Base-by-base conservation (phyloP, 2,329 filamentous ascomycete genomes). In the Lizonia empirigonia region DNA sequence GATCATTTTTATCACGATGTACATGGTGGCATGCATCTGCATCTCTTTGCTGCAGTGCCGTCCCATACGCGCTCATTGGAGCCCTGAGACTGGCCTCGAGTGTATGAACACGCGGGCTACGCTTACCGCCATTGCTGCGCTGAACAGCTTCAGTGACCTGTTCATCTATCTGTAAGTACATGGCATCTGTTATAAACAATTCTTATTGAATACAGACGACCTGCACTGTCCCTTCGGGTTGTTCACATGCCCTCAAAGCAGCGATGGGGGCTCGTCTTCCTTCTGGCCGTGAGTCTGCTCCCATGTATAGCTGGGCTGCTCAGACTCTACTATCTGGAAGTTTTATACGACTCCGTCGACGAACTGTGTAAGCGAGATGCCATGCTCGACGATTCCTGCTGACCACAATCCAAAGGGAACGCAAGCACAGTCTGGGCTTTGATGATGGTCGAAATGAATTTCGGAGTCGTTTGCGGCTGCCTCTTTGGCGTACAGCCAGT, bases 401-500 rank as follows among this genome's bases (percentile, higher is more conserved):
- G 8, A 7, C 27, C 15, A 30, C n/a, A 5, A 5, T 9, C 13
- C 8, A 6, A 30, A 68, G 64, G 64, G 63, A 55, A 64, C 15
- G 66, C 59, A 15, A 38, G 58, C 8, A 47, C 59, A 15, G 50
- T 68, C 30, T 71, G 63, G 50, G 38, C 55, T 7, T 24, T 56
- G 23, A 62, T 64, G 41, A 51, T 54, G 20, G 18, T 68, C 22
- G 68, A 72, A 46, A 61, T 63, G 49, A 65, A 70, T 35, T 40
- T 68, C 4, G 69, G 67, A 7, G 62, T 72, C 12, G 65, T 71
- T 13, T 70, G 64, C 47, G 61, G 63, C 24, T 70, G 65, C 36
- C 61, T 72, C 22, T 65, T 64, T 1, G 63, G 65, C 46, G 60
- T 69, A 30, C 69, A 69, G 47, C 67, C 69, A 15, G 51, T 70